A percentile compares a stretch with the other conserved stretches of the same genome.
Evolutionary conservation across 768 basidiomycete genomes (phyloP).

Genomic region (Suillus bovinus): DNA sequence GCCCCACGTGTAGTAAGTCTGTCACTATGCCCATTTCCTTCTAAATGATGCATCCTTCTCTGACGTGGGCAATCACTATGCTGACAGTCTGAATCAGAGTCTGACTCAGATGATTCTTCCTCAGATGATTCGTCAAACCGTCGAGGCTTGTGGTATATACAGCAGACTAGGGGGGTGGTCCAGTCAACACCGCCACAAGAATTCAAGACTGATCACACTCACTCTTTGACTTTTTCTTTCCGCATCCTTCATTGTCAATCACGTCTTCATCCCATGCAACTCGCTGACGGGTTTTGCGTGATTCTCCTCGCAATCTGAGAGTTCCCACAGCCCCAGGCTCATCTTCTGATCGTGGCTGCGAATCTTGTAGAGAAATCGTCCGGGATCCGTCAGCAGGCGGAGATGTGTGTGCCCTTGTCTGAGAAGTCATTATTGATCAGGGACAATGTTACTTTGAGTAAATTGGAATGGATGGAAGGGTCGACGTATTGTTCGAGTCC

Average conservation of each 20-base stretch:
- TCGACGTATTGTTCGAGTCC: not conserved
- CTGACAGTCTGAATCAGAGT: slow-evolving; percentile 36
- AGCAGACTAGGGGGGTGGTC: slow-evolving; percentile 67
- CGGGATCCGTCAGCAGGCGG: slow-evolving; percentile 54
- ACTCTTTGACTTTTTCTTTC: slow-evolving; percentile 95
- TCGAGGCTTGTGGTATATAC: slow-evolving; percentile 87
- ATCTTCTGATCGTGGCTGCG: slow-evolving; percentile 33
- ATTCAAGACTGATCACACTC: slow-evolving; percentile 29
- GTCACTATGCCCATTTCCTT: slow-evolving; percentile 8
- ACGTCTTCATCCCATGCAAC: slow-evolving; percentile 87
- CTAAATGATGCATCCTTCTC: slow-evolving; percentile 10
- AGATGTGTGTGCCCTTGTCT: slow-evolving; percentile 37
- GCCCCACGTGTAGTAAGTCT: slow-evolving; percentile 11
- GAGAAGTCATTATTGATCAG: slow-evolving; percentile 23
- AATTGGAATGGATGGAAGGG: not conserved
- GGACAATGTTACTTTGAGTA: slow-evolving; percentile 1
- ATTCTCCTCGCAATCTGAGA: slow-evolving; percentile 59
- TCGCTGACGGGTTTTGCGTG: slow-evolving; percentile 44
- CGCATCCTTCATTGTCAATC: slow-evolving; percentile 88
- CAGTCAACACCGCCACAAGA: not conserved
- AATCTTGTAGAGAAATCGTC: slow-evolving; percentile 47
- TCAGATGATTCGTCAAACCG: slow-evolving; percentile 79
- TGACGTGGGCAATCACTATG: slow-evolving; percentile 2
- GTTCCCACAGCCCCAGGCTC: slow-evolving; percentile 42
- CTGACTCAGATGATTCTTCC: slow-evolving; percentile 52